phyloP scores from a whole-genome alignment of 2,329 filamentous ascomycete species.

The Fonsecaea multimorphosa region DNA sequence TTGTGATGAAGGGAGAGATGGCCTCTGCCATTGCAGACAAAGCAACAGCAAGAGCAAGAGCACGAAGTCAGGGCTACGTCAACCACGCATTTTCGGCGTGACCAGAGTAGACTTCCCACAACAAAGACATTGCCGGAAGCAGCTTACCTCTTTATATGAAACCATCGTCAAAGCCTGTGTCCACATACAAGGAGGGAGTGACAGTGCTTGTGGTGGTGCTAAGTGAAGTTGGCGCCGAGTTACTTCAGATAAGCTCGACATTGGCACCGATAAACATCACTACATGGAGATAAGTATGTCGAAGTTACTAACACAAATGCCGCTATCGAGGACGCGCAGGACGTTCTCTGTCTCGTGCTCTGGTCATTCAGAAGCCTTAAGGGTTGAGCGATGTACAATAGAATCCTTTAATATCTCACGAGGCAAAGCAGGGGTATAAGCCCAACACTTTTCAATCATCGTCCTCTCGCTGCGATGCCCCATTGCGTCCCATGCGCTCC shows the following conservation, averaged over 20 bases:
- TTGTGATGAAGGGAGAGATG: conserved; percentile 15
- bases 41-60: not conserved
- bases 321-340: not conserved
- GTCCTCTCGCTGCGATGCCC: conserved; percentile 27
- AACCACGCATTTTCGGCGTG: not conserved
- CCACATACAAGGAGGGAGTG: not conserved
- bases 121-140: not conserved
- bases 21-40: conserved; percentile 25
- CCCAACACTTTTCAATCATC: conserved; percentile 25
- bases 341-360: not conserved
- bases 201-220: not conserved
- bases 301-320: not conserved
- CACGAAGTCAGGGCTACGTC: not conserved
- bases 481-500: conserved; percentile 49
- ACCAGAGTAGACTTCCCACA: not conserved
- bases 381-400: not conserved
- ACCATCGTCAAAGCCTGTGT: not conserved
- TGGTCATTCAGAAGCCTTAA: not conserved
- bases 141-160: not conserved
- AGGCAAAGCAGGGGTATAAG: not conserved
- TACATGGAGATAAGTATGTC: not conserved
- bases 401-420: not conserved
- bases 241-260: not conserved
- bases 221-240: not conserved
- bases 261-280: conserved; percentile 2